Evolutionary conservation across 2,329 filamentous ascomycete genomes (phyloP).

Genomic region (Trichoderma sp.): DNA sequence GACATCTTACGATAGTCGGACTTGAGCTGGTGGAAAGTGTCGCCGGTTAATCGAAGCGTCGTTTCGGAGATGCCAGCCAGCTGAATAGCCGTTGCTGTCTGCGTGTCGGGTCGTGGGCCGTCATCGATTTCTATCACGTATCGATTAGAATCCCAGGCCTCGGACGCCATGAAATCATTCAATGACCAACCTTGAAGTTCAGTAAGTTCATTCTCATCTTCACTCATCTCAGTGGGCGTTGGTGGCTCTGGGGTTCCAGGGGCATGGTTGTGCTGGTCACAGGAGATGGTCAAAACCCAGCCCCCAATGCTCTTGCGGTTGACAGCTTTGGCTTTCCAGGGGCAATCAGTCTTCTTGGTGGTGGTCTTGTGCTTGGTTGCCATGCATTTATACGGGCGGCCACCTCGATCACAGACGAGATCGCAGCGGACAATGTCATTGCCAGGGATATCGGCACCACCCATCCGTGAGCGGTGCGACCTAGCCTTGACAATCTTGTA

Average conservation of each 20-base stretch:
- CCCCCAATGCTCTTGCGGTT: slow-evolving; percentile 44
- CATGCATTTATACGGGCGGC: slow-evolving; percentile 43
- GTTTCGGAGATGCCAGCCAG: slow-evolving; percentile 41
- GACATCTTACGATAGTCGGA: slow-evolving; percentile 44
- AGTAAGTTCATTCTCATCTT: slow-evolving; percentile 35
- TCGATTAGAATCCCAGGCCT: background rate
- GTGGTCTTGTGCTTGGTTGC: slow-evolving; percentile 47
- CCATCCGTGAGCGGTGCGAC: slow-evolving; percentile 43
- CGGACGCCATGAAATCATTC: background rate
- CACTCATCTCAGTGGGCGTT: slow-evolving; percentile 34
- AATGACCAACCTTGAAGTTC: slow-evolving; percentile 21
- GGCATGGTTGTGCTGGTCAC: slow-evolving; percentile 46
- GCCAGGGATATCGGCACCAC: slow-evolving; percentile 40
- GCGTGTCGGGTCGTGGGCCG: slow-evolving; percentile 36
- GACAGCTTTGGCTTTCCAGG: slow-evolving; percentile 47
- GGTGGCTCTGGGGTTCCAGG: slow-evolving; percentile 44
- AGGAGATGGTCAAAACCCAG: slow-evolving; percentile 45
- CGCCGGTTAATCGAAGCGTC: slow-evolving; percentile 41
- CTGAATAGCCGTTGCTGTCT: slow-evolving; percentile 39
- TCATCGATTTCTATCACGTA: slow-evolving; percentile 24
- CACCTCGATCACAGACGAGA: slow-evolving; percentile 46
- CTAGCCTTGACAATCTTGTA: slow-evolving; percentile 48
- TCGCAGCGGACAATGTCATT: slow-evolving; percentile 46
- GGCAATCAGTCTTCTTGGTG: slow-evolving; percentile 47
- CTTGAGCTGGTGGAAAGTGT: slow-evolving; percentile 46